Evolutionary conservation across 257 asterid genomes (phyloP), one percentile per base, ranked within the genome.

Genomic region (Rauvolfia tetraphylla): DNA sequence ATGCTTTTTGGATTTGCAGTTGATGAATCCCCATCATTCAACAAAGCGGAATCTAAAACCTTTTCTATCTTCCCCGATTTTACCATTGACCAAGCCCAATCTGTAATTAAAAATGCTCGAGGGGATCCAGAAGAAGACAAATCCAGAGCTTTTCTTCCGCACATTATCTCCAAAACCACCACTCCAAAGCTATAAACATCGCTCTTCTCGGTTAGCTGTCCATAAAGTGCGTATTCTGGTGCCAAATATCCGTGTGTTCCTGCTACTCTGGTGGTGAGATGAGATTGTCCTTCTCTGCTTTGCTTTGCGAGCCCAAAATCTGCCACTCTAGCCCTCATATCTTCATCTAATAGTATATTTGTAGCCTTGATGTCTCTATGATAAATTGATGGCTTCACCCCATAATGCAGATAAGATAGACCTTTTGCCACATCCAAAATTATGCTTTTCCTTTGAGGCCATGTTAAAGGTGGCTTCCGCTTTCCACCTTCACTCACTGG

Each of bases 161-260:
- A 90, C 98, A 94, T 92, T 42, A 94, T 89, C 91, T 94, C 98
- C 90, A 94, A 73, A 51, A 94, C 81, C 25, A 93, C 96, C 0
- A 91, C 91, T 2, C 98, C 98, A 68, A 93, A 93, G 83, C 98
- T 93, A 72, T 94, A 94, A 14, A 94, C 96, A 51, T 92, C 98
- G 2, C 98, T 94, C 78, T 90, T 94, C 78, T 94, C 97, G 0
- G 98, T 94, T 76, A 94, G 74, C 68, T 90, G 97, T 34, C 98
- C 98, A 7, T 94, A 94, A 9, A 94, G 89, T 22, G 98, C 98
- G 25, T 90, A 94, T 73, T 94, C 97, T 1, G 98, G 97, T 0
- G 97, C 98, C 63, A 94, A 82, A 76, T 94, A 94, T 12, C 98
- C 98, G 23, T 90, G 97, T 0, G 97, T 94, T 53, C 98, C 98